These are phyloP conservation scores for Fomes fomentarius DNA, from an alignment of 1,284 basidiomycete species.

Conservation along the genomic window DNA sequence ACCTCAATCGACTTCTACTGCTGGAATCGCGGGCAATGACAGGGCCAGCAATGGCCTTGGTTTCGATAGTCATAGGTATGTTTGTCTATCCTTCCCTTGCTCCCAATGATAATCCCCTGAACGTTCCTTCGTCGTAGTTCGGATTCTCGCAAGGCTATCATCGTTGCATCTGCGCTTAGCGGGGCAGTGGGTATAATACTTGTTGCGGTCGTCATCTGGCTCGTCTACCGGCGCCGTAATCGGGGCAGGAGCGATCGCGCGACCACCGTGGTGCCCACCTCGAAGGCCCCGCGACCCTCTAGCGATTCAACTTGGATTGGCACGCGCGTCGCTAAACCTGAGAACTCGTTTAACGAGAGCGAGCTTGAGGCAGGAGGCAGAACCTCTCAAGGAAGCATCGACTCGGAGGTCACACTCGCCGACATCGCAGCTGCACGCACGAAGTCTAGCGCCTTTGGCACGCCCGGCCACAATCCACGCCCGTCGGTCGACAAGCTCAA, in stretches of 20 bases:
- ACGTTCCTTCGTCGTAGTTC: not conserved
- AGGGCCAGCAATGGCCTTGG: not conserved
- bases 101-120: no score
- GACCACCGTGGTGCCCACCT: not conserved
- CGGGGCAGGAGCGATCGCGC: conserved; percentile 2
- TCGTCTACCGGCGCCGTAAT: conserved; percentile 23
- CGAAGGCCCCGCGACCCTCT: not conserved
- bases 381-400: conserved; percentile 13
- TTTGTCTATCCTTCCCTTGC: no score
- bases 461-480: conserved; percentile 13
- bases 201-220: conserved; percentile 11
- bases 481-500: conserved; percentile 19
- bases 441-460: conserved; percentile 16
- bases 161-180: conserved; percentile 21
- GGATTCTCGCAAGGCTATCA: conserved; percentile 17
- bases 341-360: conserved; percentile 10
- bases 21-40: not conserved
- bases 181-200: conserved; percentile 20
- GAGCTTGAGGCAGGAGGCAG: conserved; percentile 17
- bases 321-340: not conserved
- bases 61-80: conserved; percentile 4
- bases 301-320: conserved; percentile 22
- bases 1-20: not conserved
- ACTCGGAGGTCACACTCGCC: conserved; percentile 16
- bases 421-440: conserved; percentile 5